Percentiles rank a stretch among this genome's conserved stretches.
Evolutionary conservation across 2,329 filamentous ascomycete species (phyloP).

Genomic region (Nemania abortiva): DNA sequence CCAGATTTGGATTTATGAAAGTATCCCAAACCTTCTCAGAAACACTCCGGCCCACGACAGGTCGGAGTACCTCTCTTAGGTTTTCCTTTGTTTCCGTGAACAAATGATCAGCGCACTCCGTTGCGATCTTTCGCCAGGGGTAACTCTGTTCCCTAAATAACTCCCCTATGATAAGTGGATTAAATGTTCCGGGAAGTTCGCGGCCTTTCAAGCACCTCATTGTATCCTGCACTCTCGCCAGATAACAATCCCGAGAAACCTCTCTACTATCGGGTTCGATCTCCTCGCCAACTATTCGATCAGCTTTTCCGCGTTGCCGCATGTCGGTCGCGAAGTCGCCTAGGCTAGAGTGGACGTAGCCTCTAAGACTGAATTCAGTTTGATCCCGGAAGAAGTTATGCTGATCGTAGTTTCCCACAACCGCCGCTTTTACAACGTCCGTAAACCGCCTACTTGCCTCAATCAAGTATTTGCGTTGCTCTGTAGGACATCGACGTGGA

Average conservation of each 20-base stretch:
- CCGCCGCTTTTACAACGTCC: background rate
- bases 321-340: background rate
- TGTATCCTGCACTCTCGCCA: background rate
- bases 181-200: background rate
- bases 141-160: background rate
- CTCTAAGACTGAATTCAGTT: background rate
- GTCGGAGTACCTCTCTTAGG: background rate
- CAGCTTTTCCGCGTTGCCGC: background rate
- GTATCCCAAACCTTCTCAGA: background rate
- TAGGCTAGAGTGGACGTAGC: background rate
- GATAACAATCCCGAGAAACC: background rate
- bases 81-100: background rate
- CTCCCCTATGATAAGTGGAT: background rate
- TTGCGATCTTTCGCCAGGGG: background rate
- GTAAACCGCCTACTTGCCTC: background rate
- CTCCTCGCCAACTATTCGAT: background rate
- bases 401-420: background rate
- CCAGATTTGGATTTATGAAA: background rate
- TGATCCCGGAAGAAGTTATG: background rate
- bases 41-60: background rate
- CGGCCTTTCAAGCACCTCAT: background rate
- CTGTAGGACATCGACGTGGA: background rate
- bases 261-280: background rate
- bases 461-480: background rate
- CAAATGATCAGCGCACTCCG: background rate